Percentiles rank a stretch among this genome's conserved stretches.
phyloP scores from a whole-genome alignment of 2,329 filamentous ascomycete species.

The Verticillium albo-atrum region DNA sequence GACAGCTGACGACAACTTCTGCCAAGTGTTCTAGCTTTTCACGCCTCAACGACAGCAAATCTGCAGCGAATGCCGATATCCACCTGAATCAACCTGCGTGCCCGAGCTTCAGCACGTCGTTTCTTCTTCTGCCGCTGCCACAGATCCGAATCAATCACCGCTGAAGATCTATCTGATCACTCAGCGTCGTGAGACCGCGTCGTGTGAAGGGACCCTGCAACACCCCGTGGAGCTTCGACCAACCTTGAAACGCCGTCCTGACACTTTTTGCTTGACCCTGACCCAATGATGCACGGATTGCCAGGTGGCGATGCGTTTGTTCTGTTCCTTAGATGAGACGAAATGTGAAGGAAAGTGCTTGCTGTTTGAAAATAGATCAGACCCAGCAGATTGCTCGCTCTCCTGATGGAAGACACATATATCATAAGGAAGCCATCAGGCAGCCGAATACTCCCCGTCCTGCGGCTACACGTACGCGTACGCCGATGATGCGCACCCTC shows the following conservation, averaged over 20 bases:
- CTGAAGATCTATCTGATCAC: neutral
- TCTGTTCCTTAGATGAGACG: neutral
- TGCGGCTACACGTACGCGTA: neutral
- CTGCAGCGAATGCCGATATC: too few species aligned
- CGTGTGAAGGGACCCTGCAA: neutral
- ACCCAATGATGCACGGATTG: neutral
- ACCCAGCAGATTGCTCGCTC: neutral
- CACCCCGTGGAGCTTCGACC: neutral
- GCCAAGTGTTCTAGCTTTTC: neutral
- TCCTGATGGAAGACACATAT: neutral
- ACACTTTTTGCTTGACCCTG: conserved; percentile 8
- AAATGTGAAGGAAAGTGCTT: neutral
- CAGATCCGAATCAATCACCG: too few species aligned
- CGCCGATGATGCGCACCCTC: neutral
- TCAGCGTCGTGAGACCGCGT: neutral
- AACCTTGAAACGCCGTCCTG: conserved; percentile 12
- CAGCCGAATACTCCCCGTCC: neutral
- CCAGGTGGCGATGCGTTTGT: neutral
- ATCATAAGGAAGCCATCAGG: neutral
- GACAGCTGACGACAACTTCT: neutral
- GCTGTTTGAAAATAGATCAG: neutral
- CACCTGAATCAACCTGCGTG: too few species aligned
- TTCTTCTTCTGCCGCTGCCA: neutral
- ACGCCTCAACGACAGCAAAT: too few species aligned
- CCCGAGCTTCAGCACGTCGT: neutral